Evolutionary conservation across 2,329 filamentous ascomycete species (phyloP), one percentile per base, ranked within the genome.

Genomic region (Neofusicoccum cordaticola): DNA sequence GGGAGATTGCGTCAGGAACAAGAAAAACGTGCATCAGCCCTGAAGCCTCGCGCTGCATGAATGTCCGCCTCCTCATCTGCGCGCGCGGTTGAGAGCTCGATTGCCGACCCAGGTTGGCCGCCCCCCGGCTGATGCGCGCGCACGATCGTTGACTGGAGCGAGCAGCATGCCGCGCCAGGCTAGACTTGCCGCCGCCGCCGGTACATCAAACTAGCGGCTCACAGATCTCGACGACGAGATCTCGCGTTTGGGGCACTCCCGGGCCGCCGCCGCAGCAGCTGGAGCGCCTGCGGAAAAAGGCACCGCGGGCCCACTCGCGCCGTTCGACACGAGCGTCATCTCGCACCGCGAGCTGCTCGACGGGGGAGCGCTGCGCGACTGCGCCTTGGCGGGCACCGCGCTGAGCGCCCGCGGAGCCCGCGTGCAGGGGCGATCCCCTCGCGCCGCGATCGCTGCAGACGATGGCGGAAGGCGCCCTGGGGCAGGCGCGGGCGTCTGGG

Each of bases 1-100:
- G 73, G 72, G 72, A 76, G 68, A 77, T 77, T 77, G 75, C 75
- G 74, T 75, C 75, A 78, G 75, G 75, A 76, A 78, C 75, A 72
- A 71, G 71, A 68, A 73, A 74, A 35, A 41, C 63, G 62, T 64
- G 63, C 67, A 64, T 72, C 74, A 78, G 75, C 75, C 75, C 76
- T 76, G 74, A 64, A 57, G 63, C 63, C 63, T 60, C 52, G 41
- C 45, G 48, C 61, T 45, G 61, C 61, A 63, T 62, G 58, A 62
- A 62, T 51, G 44, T 51, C 44, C 57, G 57, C 57, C 57, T 61
- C 53, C 57, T 50, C 57, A 61, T 61, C 57, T 61, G 57, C 42
- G 45, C 19, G 34, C 5, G 44, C 47, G 45, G 56, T 50, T 34
- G 42, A 39, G 57, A 48, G 57, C 57, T 35, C 58, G 58, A 51